These are phyloP conservation scores for Isoetes engelmannii DNA, from an alignment of 83 land plant species.

Conservation along the genomic window DNA sequence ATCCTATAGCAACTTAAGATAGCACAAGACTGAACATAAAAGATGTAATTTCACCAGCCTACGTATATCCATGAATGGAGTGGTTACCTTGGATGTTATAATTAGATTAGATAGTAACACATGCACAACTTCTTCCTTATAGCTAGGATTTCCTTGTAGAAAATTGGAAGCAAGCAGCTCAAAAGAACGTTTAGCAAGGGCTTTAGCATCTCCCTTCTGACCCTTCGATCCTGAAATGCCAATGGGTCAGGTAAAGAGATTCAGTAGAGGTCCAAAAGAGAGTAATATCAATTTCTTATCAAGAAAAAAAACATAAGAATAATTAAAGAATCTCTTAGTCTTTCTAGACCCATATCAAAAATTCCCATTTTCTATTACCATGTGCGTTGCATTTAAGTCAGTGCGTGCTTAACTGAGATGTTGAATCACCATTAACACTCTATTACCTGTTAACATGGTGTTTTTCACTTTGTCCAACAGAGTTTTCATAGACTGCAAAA, in stretches of 20 bases:
- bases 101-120: slow-evolving; percentile 46
- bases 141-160: slow-evolving; percentile 15
- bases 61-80: no score
- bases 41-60: no score
- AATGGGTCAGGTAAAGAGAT: background rate
- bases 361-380: no score
- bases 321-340: no score
- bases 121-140: slow-evolving; percentile 29
- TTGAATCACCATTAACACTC: background rate
- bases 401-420: no score
- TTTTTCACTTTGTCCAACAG: slow-evolving; percentile 27
- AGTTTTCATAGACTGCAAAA: slow-evolving; percentile 35
- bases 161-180: slow-evolving; percentile 23
- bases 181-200: slow-evolving; percentile 37
- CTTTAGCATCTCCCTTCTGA: slow-evolving; percentile 28
- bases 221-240: slow-evolving; percentile 22
- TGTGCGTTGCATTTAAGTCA: no score
- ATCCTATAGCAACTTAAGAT: no score
- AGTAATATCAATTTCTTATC: no score
- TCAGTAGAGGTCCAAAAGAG: no score
- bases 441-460: slow-evolving; percentile 32
- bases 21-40: no score
- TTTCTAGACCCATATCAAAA: no score
- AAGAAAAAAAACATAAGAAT: no score
- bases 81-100: slow-evolving; percentile 49